A percentile compares a stretch with the other conserved stretches of the same genome.
Evolutionary conservation across 2,329 filamentous ascomycete species (phyloP).

Genomic region (Purpureocillium takamizusanense): DNA sequence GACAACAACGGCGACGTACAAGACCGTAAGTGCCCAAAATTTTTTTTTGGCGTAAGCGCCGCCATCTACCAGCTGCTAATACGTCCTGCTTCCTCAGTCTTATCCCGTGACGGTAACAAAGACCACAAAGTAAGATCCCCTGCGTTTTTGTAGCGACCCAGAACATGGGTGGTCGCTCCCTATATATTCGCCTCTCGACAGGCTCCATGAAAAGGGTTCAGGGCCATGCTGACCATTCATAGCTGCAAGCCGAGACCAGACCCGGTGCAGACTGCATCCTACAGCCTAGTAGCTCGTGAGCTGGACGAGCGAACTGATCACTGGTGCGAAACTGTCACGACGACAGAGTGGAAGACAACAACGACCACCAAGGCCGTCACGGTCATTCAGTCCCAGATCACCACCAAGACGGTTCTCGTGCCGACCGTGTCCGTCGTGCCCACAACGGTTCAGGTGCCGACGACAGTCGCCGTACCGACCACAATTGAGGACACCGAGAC

Average conservation of each 20-base stretch:
- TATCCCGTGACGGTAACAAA: constrained; percentile 13
- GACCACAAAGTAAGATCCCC: constrained; percentile 6
- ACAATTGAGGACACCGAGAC: constrained; percentile 6
- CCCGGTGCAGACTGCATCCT: too few species aligned
- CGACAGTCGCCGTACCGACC: constrained; percentile 5
- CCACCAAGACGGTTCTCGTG: constrained; percentile 7
- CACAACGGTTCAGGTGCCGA: constrained; percentile 3
- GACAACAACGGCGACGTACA: constrained; percentile 7
- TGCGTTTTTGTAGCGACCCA: too few species aligned
- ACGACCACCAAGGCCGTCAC: constrained; percentile 9
- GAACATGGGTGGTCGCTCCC: too few species aligned
- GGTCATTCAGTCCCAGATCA: constrained; percentile 4
- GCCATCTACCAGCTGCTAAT: background rate
- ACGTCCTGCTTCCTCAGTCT: constrained; percentile 9
- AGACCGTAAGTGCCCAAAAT: constrained; percentile 8
- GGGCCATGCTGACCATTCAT: background rate
- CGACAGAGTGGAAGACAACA: constrained; percentile 12
- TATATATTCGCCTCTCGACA: too few species aligned
- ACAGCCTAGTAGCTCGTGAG: too few species aligned
- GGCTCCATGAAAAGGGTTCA: too few species aligned
- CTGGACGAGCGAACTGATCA: background rate
- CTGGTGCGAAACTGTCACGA: constrained; percentile 9
- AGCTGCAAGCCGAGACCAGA: constrained; percentile 5
- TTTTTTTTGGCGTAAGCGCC: too few species aligned
- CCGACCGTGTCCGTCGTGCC: constrained; percentile 6